phyloP scores from a whole-genome alignment of 2,329 filamentous ascomycete genomes.

The Epichloe amarillans region DNA sequence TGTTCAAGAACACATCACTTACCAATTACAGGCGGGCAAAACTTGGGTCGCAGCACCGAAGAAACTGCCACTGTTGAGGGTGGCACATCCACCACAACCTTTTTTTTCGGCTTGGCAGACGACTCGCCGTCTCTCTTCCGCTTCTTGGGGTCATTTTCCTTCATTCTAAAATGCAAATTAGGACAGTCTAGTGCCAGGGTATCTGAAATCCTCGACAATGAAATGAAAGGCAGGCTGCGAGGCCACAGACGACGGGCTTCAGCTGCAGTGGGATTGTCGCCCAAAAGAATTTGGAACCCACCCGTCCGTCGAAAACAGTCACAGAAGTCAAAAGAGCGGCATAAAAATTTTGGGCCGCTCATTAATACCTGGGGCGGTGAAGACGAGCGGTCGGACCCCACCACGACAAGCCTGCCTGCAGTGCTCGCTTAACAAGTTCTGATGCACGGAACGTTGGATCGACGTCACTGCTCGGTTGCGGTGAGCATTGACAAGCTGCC shows the following conservation, averaged over 20 bases:
- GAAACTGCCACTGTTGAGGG: slow-evolving; percentile 30
- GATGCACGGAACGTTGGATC: not conserved
- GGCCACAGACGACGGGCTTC: not conserved
- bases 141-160: slow-evolving; percentile 32
- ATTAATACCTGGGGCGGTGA: slow-evolving; percentile 17
- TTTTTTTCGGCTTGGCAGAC: slow-evolving; percentile 35
- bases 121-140: slow-evolving; percentile 36
- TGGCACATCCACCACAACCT: slow-evolving; percentile 33
- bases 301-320: slow-evolving; percentile 3
- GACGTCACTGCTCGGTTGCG: slow-evolving; percentile 1
- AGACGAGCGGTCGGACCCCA: slow-evolving; percentile 10
- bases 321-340: slow-evolving; percentile 8
- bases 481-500: slow-evolving; percentile 5
- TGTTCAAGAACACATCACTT: slow-evolving; percentile 3
- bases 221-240: not conserved
- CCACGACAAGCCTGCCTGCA: not conserved
- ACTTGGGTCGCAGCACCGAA: slow-evolving; percentile 30
- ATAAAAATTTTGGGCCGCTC: slow-evolving; percentile 12
- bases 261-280: slow-evolving; percentile 13
- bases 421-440: not conserved
- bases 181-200: not conserved
- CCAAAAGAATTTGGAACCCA: slow-evolving; percentile 16
- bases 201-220: not conserved
- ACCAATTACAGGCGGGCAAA: slow-evolving; percentile 42
- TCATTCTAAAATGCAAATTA: slow-evolving; percentile 18